Evolutionary conservation across 2,329 filamentous ascomycete genomes (phyloP), one percentile per base, ranked within the genome.

Genomic region (Botrytis deweyae): DNA sequence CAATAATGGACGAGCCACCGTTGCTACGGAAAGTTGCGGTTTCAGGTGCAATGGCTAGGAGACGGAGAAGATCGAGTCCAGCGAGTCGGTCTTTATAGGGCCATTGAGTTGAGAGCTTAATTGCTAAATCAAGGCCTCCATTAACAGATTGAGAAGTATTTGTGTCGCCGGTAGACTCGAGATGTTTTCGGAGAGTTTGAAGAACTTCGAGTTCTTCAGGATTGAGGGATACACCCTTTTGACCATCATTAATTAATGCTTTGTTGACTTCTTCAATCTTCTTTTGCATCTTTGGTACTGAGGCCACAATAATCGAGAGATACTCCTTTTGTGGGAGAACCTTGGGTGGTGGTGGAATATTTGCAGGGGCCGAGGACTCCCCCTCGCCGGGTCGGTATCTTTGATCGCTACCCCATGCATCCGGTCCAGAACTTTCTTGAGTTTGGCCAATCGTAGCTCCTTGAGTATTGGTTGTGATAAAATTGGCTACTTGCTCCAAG

Each of bases 401-500:
- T 71, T 90, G 88, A 77, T 95, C 93, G 29, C 90, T 90, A 10
- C 93, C 94, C 85, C 90, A 94, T 0, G 93, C 91, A 82, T 97
- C 87, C 25, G 84, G 82, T 3, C 85, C 81, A 63, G 84, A 78
- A 44, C 75, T 74, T 70, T 82, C 85, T 66, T 87, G 84, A 25
- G 85, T 81, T 77, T 91, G 88, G 1, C 94, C 94, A n/a, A 97
- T 84, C 0, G 91, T 93, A 12, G 94, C 92, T 5, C 94, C 95
- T 83, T 95, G 90, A 0, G 95, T 97, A 80, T 98, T 98, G 73
- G 92, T 88, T 16, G 92, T 89, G 78, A 99, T 97, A 82, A 98
- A 98, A 77, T 96, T 93, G 10, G 95, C 93, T 25, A 98, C 94
- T 80, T 94, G 93, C 78, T 98, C 95, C 22, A 98, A 87, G 80